phyloP scores from a whole-genome alignment of 805 yeast genomes.

The Candida loeiensis region DNA sequence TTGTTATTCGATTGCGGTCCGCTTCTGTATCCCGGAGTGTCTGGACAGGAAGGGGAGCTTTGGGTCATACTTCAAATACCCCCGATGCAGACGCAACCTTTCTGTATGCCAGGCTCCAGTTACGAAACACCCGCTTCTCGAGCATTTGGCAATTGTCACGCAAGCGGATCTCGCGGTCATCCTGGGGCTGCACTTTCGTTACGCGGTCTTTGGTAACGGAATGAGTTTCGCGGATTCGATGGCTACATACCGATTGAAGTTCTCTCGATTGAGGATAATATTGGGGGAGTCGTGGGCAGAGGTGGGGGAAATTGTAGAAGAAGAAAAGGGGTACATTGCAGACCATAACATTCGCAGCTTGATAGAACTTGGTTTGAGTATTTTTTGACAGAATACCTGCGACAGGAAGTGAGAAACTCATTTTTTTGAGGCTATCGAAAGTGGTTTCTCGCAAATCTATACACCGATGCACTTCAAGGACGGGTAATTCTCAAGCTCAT shows the following conservation, averaged over 20 bases:
- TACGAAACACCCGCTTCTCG: slow-evolving; percentile 62
- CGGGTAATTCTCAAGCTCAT: slow-evolving; percentile 42
- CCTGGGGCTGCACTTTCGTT: slow-evolving; percentile 69
- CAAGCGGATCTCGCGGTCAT: slow-evolving; percentile 71
- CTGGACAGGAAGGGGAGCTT: slow-evolving; percentile 50
- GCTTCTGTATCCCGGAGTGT: slow-evolving; percentile 12
- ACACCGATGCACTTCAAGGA: slow-evolving; percentile 11
- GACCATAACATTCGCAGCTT: not conserved
- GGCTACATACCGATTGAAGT: slow-evolving; percentile 53
- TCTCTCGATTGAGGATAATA: slow-evolving; percentile 57
- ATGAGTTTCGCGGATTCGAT: slow-evolving; percentile 56
- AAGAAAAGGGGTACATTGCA: slow-evolving; percentile 18
- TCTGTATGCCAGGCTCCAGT: slow-evolving; percentile 71
- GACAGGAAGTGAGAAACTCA: slow-evolving; percentile 37
- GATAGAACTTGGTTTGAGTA: slow-evolving; percentile 53
- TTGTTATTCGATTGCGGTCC: slow-evolving; percentile 53
- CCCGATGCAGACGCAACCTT: slow-evolving; percentile 39
- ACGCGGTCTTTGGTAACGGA: slow-evolving; percentile 68
- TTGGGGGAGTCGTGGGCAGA: slow-evolving; percentile 62
- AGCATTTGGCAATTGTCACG: slow-evolving; percentile 61
- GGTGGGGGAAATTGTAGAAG: slow-evolving; percentile 50
- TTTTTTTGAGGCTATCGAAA: slow-evolving; percentile 40
- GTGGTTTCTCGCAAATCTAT: too few species aligned
- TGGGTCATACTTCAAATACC: slow-evolving; percentile 55
- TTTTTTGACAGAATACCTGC: slow-evolving; percentile 64